Conservation (phyloP, 2,329 filamentous ascomycete species). For the Paramyrothecium sp. region DNA sequence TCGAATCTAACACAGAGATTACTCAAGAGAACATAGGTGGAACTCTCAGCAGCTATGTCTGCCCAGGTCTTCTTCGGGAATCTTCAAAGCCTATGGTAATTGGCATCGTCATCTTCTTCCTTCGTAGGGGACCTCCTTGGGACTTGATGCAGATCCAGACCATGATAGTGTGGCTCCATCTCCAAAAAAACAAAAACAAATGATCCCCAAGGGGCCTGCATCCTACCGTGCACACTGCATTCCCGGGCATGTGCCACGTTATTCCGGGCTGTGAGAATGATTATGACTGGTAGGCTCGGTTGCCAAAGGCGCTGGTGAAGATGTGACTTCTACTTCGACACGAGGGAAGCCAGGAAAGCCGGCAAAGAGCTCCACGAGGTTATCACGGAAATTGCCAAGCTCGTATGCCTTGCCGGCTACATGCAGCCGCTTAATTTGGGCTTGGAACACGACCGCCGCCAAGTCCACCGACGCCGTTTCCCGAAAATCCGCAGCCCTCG, state of each 20-base stretch:
- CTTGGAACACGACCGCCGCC: slow-evolving; percentile 3
- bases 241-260: background rate
- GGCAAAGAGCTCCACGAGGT: slow-evolving; percentile 19
- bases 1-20: no score
- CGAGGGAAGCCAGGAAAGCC: slow-evolving; percentile 15
- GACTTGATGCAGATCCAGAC: no score
- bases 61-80: no score
- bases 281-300: background rate
- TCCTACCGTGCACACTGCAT: background rate
- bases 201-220: background rate
- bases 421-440: slow-evolving; percentile 17
- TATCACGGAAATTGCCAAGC: slow-evolving; percentile 21
- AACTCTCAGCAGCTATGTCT: no score
- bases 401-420: slow-evolving; percentile 19
- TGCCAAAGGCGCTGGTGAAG: background rate
- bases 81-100: no score
- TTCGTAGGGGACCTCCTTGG: no score
- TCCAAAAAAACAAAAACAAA: no score
- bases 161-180: no score
- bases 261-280: background rate
- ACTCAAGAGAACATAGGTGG: no score
- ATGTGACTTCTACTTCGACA: slow-evolving; percentile 16
- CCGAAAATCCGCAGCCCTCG: slow-evolving; percentile 11
- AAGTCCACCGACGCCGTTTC: background rate
- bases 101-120: no score